Evolutionary conservation across 2,329 filamentous ascomycete genomes (phyloP), one percentile per base, ranked within the genome.

Genomic region (Botrytis squamosa): DNA sequence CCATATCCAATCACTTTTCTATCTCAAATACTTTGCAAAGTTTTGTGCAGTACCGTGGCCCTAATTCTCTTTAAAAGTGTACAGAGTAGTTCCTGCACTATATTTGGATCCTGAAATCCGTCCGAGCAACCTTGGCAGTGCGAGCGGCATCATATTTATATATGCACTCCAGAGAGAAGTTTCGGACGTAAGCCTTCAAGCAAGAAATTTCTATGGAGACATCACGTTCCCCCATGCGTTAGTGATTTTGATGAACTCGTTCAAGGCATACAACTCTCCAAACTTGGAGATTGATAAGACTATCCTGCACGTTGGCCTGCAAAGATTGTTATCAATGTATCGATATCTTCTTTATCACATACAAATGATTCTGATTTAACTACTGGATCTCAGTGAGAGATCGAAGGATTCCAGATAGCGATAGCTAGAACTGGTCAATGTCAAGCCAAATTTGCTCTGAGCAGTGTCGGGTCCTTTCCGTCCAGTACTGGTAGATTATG

Each of bases 51-150:
- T n/a, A 12, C 25, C 22, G 10, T 6, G 25, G 33, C 3, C 36
- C 9, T 14, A 33, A 25, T 40, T n/a, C 6, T n/a, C 20, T 40
- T 52, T 29, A 8, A 4, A 22, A 33, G 22, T 52, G 29, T 63
- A 44, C 38, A 40, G 52, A 57, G 52, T 29, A 29, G 29, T 67
- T 67, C 33, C 42, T 33, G 40, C 62, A 65, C 64, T 67, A 38
- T 38, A 52, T 52, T 55, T 67, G 14, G 46, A 55, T 38, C 49
- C 1, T 55, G 46, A n/a, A 52, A 36, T 36, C 40, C 25, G 46
- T 52, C 64, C 64, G 22, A 67, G 64, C 64, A 67, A 67, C 22
- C 25, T 52, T 67, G 64, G 46, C 25, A 55, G 64, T 36, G 40
- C 44, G 46, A 55, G 64, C n/a, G 40, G 40, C 40, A 44, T 29